Percentiles rank a stretch among this genome's conserved stretches.
Conservation (phyloP, 257 asterid species). For the Capsicum rhomboideum region DNA sequence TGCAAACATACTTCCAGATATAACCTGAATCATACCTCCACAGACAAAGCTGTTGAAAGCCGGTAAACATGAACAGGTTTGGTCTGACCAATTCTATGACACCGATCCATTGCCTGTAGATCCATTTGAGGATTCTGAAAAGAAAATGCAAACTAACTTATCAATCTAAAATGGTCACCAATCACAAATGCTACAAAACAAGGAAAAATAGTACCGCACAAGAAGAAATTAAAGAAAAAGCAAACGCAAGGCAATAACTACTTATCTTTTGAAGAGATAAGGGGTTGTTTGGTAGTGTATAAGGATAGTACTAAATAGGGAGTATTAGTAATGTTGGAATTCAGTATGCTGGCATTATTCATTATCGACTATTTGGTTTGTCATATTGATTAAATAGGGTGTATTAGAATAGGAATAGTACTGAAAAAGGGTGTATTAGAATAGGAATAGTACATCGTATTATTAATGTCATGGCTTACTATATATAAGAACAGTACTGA, state of each 20-base stretch:
- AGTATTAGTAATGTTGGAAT: neutral
- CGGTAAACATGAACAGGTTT: slow-evolving; percentile 99
- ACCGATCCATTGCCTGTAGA: slow-evolving; percentile 98
- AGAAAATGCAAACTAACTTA: neutral
- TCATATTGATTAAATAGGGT: neutral
- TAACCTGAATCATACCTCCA: slow-evolving; percentile 51
- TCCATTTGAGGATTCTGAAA: slow-evolving; percentile 98
- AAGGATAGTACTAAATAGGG: neutral
- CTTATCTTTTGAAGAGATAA: neutral
- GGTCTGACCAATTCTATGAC: slow-evolving; percentile 98
- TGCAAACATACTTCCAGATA: neutral
- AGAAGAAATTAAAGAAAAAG: neutral
- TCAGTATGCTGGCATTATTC: neutral
- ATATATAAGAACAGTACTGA: neutral
- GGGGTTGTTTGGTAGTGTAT: neutral
- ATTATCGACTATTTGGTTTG: neutral
- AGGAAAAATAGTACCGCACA: neutral
- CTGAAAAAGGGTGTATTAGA: neutral
- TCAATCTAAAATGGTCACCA: neutral
- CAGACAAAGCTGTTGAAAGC: slow-evolving; percentile 86
- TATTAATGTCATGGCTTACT: neutral
- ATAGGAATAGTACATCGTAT: neutral
- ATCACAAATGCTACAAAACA: neutral
- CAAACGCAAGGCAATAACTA: neutral
- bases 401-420: neutral